Base-by-base conservation (phyloP, 768 basidiomycete genomes). In the Russula brevipes region DNA sequence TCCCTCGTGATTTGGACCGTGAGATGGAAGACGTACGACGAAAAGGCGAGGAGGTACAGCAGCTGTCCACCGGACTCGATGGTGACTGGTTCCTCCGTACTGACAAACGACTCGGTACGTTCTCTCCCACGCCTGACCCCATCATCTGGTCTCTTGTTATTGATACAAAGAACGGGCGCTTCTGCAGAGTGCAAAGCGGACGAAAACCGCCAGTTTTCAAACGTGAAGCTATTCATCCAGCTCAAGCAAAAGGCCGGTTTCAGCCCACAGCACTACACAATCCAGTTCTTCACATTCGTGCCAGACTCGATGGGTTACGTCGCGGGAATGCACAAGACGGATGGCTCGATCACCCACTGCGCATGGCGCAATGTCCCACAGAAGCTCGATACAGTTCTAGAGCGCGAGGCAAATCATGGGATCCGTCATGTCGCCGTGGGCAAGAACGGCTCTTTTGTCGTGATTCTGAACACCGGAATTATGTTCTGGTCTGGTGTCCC, bases 51-150 rank as follows among this genome's bases (percentile, higher is more conserved):
- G 58, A 55, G 14, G 58, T 64, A 19, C 16, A 55, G 42, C 47
- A 60, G 35, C 16, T 60, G 33, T 60, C 63, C 16, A 51, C 51
- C n/a, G 63, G 63, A 44, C 54, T 59, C 38, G 58, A 64, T n/a
- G 58, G 47, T 35, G 63, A 64, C 16, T 64, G 63, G 63, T 64
- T 64, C 35, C 53, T 64, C 31, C 58, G 63, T 6, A 55, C 63
- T 19, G 42, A 60, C 35, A 4, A 1, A 14, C 63, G 63, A 24
- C 53, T 54, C 24, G 58, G 63, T 64, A 55, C 17, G 24, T 30
- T 33, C n/a, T 16, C 30, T 3, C 30, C 36, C 45, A 12, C 31
- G 7, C 24, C 35, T 9, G 47, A 6, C 50, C 24, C 24, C 24
- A 24, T 24, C 24, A 24, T 24, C 24, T 51, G 54, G 54, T 11